phyloP scores from a whole-genome alignment of 2,329 filamentous ascomycete species.

The Lomentospora prolificans region DNA sequence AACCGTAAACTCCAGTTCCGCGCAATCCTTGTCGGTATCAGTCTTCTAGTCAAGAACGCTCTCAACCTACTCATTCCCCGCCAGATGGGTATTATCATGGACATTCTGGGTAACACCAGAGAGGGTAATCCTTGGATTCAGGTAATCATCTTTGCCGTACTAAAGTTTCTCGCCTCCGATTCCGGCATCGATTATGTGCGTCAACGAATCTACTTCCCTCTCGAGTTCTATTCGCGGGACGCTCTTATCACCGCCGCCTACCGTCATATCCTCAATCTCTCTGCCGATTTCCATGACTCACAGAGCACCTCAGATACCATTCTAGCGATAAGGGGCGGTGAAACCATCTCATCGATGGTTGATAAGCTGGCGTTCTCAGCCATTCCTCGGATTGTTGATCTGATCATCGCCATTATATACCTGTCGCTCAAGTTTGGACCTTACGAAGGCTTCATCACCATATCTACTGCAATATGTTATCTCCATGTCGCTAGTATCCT shows the following conservation, averaged over 20 bases:
- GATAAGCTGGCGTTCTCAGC: constrained; percentile 50
- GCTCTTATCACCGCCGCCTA: constrained; percentile 45
- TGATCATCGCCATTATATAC: constrained; percentile 49
- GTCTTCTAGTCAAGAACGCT: constrained; percentile 59
- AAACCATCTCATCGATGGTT: constrained; percentile 43
- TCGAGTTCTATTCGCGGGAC: constrained; percentile 47
- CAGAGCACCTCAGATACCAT: constrained; percentile 50
- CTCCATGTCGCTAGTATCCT: constrained; percentile 43
- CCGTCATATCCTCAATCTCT: constrained; percentile 50
- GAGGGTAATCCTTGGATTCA: constrained; percentile 41
- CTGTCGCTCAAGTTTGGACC: constrained; percentile 48
- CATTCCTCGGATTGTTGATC: constrained; percentile 50
- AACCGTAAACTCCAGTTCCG: constrained; percentile 58
- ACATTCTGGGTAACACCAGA: constrained; percentile 48
- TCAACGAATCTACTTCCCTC: constrained; percentile 47
- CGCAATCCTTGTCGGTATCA: constrained; percentile 54
- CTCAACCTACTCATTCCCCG: constrained; percentile 72
- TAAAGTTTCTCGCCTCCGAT: constrained; percentile 44
- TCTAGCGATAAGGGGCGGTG: constrained; percentile 45
- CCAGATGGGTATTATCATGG: constrained; percentile 69
- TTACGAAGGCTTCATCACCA: constrained; percentile 53
- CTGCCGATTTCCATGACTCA: constrained; percentile 51
- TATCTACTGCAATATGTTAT: constrained; percentile 47
- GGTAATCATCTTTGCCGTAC: constrained; percentile 38
- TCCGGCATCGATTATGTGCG: constrained; percentile 44